These are phyloP conservation scores for Vanrija sp. DNA, from an alignment of 1,284 basidiomycete genomes.

Conservation along the genomic window DNA sequence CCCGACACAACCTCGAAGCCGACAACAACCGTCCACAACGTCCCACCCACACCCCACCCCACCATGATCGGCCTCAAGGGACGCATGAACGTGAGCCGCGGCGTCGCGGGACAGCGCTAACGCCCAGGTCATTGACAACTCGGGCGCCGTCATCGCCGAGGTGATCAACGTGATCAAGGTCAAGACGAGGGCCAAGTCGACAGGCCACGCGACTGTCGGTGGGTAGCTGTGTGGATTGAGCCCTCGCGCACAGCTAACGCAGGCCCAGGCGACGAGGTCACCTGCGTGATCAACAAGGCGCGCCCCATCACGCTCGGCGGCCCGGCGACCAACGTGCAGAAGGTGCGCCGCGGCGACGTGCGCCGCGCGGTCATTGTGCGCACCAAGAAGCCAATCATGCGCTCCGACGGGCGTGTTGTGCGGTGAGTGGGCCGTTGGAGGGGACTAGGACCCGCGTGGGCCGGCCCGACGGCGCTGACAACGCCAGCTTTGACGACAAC, in stretches of 20 bases:
- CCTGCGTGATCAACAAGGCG: conserved; percentile 91
- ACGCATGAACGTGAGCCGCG: conserved; percentile 66
- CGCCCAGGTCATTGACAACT: conserved; percentile 92
- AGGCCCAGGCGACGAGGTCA: conserved; percentile 87
- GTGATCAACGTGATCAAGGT: conserved; percentile 96
- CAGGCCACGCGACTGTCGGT: conserved; percentile 65
- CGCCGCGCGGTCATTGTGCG: conserved; percentile 92
- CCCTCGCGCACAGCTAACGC: not conserved
- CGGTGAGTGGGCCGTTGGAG: conserved; percentile 39
- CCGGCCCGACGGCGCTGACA: not conserved
- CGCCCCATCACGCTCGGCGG: conserved; percentile 59
- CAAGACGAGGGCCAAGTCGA: conserved; percentile 61
- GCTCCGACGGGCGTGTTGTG: conserved; percentile 44
- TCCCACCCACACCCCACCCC: not conserved
- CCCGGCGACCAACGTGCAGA: conserved; percentile 53
- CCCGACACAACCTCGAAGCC: no score
- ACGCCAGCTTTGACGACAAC: conserved; percentile 86
- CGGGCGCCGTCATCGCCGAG: conserved; percentile 91
- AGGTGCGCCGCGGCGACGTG: conserved; percentile 89
- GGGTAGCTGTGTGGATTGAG: conserved; percentile 17
- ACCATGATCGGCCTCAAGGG: conserved; percentile 89
- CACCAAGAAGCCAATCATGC: conserved; percentile 54
- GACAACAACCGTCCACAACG: no score
- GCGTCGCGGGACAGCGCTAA: not conserved
- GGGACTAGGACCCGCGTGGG: not conserved